Base-by-base conservation (phyloP, 225 moss, liverwort and hornwort genomes). In the Marchantia paleacea region DNA sequence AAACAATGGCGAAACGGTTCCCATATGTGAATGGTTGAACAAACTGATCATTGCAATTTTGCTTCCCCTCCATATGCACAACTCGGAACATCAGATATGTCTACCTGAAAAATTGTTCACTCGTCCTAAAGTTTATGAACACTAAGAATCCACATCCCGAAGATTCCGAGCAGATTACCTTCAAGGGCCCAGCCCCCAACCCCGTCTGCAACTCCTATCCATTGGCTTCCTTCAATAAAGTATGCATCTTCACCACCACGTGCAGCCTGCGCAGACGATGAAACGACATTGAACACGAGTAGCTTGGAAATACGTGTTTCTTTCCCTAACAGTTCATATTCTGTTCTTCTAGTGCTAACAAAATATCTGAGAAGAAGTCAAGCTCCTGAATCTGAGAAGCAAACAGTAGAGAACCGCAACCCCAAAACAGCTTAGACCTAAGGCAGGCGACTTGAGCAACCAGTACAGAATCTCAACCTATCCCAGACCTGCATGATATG, bases 121-220 rank as follows among this genome's bases (percentile, higher is more conserved):
- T 39, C 2, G 39, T 39, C 39, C 39, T 39, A 2, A 39, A 2
- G 5, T 39, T 39, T 39, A 39, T 39, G 39, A 39, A 39, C 3
- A 39, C 39, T 39, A 39, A 39, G 39, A 39, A 39, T 5, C 39
- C 39, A 39, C 39, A 39, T 2, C 39, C 39, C 39, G 39, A 5
- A 39, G 39, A 39, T 39, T 5, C 39, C 39, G 39, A 9, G 62
- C 7, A 76, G 61, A 67, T 83, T 85, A 99, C 97, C 99, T 80
- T 89, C 90, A 15, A 88, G 86, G 71, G 90, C 90, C 99, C 99
- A 99, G 78, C 95, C 94, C 82, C 99, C 95, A 78, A 99, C 95
- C 72, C 99, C 99, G 86, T 99, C 99, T 65, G 99, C 93, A 83
- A 99, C 92, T 83, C 99, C 99, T 77, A 99, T 91, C 99, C 95